phyloP scores from a whole-genome alignment of 2,329 filamentous ascomycete genomes.

The Trichoderma aggressivum region DNA sequence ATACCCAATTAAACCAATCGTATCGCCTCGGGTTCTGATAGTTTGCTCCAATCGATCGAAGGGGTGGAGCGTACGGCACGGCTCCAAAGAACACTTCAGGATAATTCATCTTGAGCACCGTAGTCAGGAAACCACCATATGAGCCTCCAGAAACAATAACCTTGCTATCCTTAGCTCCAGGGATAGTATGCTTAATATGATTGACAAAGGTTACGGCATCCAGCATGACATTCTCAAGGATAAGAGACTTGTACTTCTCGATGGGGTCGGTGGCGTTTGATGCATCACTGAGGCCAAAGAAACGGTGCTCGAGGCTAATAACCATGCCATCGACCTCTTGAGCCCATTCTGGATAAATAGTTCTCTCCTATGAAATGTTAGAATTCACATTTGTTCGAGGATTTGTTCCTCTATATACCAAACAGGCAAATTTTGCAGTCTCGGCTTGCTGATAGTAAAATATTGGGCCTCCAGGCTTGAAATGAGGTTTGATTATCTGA shows the following conservation, averaged over 20 bases:
- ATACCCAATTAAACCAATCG: not conserved
- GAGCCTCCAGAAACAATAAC: not conserved
- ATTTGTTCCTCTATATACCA: not conserved
- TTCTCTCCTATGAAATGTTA: not conserved
- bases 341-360: not conserved
- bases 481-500: not conserved
- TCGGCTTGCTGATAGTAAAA: not conserved
- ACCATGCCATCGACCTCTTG: not conserved
- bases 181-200: not conserved
- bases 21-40: not conserved
- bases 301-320: not conserved
- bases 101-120: not conserved
- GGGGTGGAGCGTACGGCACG: not conserved
- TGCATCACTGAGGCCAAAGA: not conserved
- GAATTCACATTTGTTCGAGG: not conserved
- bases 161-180: not conserved
- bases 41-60: not conserved
- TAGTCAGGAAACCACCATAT: not conserved
- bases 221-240: not conserved
- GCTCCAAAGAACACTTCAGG: not conserved
- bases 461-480: not conserved
- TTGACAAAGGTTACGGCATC: not conserved
- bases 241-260: not conserved
- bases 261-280: not conserved
- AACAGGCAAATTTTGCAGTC: not conserved